These are phyloP conservation scores for Lodderomyces jiufengensis DNA, from an alignment of 1,139 yeast genomes.

Conservation along the genomic window DNA sequence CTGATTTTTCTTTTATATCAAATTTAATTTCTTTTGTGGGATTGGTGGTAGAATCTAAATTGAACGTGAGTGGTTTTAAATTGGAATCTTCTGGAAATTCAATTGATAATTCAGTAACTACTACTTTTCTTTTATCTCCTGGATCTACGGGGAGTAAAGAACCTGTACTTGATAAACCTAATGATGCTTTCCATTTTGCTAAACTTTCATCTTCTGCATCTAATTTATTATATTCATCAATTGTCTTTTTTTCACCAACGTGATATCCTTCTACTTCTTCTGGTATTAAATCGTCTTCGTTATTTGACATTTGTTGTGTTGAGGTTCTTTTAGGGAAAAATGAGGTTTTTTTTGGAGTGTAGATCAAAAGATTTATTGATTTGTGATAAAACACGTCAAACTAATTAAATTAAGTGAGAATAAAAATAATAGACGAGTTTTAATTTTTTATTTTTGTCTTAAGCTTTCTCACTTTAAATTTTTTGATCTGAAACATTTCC, in stretches of 20 bases:
- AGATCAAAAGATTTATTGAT: not conserved
- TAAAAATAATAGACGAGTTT: no score
- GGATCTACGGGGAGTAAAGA: slow-evolving; percentile 59
- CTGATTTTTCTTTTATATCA: slow-evolving; percentile 72
- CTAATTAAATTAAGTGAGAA: no score
- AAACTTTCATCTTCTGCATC: slow-evolving; percentile 92
- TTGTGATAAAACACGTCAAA: not conserved
- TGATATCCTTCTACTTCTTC: slow-evolving; percentile 68
- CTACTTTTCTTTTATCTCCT: slow-evolving; percentile 75
- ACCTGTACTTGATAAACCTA: slow-evolving; percentile 60
- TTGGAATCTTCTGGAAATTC: slow-evolving; percentile 56
- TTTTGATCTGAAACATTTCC: no score
- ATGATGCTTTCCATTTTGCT: slow-evolving; percentile 88
- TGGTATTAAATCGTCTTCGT: slow-evolving; percentile 59
- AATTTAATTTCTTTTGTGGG: slow-evolving; percentile 54
- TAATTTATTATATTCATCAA: slow-evolving; percentile 76
- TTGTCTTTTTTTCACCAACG: slow-evolving; percentile 80
- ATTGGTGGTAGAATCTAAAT: slow-evolving; percentile 51
- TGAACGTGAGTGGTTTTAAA: slow-evolving; percentile 58
- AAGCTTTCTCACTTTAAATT: no score
- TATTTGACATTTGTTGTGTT: slow-evolving; percentile 12
- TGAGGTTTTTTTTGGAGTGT: not conserved
- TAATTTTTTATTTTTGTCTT: no score
- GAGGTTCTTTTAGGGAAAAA: not conserved
- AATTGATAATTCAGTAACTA: slow-evolving; percentile 72